phyloP scores from a whole-genome alignment of 1,284 basidiomycete genomes.

The Thecaphora thlaspeos region DNA sequence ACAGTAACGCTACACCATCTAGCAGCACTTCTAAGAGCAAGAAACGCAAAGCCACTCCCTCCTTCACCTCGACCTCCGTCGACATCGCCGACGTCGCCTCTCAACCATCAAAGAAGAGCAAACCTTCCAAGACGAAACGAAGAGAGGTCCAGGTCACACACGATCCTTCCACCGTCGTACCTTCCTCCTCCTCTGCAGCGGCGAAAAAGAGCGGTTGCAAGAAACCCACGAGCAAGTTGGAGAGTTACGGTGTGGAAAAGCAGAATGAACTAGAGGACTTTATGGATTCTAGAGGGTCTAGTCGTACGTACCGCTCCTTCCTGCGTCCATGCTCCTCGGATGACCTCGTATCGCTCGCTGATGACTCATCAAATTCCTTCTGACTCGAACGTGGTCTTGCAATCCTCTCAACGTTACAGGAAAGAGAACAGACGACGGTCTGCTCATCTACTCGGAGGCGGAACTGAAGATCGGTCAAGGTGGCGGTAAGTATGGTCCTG shows the following conservation, averaged over 20 bases:
- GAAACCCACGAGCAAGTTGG: neutral
- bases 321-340: too few relatives aligned
- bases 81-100: too few relatives aligned
- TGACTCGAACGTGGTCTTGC: too few relatives aligned
- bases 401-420: neutral
- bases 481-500: neutral
- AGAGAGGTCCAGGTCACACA: slow-evolving; percentile 6
- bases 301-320: too few relatives aligned
- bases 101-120: neutral
- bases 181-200: neutral
- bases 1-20: too few relatives aligned
- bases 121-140: slow-evolving; percentile 3
- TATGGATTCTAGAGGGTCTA: slow-evolving; percentile 10
- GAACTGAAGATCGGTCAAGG: slow-evolving; percentile 15
- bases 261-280: slow-evolving; percentile 12
- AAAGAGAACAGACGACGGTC: slow-evolving; percentile 20
- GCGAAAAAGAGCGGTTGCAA: neutral
- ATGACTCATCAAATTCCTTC: too few relatives aligned
- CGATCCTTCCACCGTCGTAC: neutral
- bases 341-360: too few relatives aligned
- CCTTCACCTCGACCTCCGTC: neutral
- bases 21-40: too few relatives aligned
- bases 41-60: neutral
- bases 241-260: neutral
- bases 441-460: slow-evolving; percentile 13